phyloP scores from a whole-genome alignment of 2,329 filamentous ascomycete genomes.

The Triangularia verruculosa region DNA sequence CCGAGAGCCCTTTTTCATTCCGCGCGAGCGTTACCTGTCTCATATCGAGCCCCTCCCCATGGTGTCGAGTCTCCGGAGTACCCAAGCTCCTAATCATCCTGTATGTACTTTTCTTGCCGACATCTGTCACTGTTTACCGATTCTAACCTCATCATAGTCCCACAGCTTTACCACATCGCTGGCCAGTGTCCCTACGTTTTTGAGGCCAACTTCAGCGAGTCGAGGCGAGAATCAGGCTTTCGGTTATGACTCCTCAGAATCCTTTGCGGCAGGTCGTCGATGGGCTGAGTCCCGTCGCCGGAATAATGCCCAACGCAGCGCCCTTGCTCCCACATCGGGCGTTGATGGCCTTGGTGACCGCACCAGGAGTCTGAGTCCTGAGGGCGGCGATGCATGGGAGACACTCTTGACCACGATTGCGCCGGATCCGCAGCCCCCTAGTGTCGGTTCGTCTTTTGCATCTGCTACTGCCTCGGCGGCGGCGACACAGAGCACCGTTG shows the following conservation, averaged over 20 bases:
- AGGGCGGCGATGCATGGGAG: constrained; percentile 68
- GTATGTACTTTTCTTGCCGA: constrained; percentile 6
- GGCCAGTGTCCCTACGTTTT: background rate
- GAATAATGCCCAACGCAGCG: constrained; percentile 5
- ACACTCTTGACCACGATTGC: constrained; percentile 76
- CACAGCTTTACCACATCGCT: constrained; percentile 11
- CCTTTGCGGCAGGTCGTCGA: background rate
- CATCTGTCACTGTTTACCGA: background rate
- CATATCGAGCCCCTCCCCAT: constrained; percentile 21
- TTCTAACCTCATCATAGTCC: constrained; percentile 18
- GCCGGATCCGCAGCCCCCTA: constrained; percentile 77
- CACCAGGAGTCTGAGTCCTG: constrained; percentile 75
- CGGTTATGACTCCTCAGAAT: background rate
- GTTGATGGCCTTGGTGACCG: constrained; percentile 80
- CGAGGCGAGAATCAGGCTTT: background rate
- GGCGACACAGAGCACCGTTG: constrained; percentile 41
- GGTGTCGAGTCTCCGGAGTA: constrained; percentile 23
- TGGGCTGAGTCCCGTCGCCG: background rate
- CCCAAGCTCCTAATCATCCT: constrained; percentile 18
- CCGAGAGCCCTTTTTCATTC: constrained; percentile 17
- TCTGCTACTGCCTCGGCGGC: constrained; percentile 54
- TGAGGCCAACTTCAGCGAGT: background rate
- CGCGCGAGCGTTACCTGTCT: constrained; percentile 4
- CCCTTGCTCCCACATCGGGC: constrained; percentile 12
- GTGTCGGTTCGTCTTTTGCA: constrained; percentile 77